Conservation (phyloP, 768 basidiomycete genomes). For the Tricholomella constricta region DNA sequence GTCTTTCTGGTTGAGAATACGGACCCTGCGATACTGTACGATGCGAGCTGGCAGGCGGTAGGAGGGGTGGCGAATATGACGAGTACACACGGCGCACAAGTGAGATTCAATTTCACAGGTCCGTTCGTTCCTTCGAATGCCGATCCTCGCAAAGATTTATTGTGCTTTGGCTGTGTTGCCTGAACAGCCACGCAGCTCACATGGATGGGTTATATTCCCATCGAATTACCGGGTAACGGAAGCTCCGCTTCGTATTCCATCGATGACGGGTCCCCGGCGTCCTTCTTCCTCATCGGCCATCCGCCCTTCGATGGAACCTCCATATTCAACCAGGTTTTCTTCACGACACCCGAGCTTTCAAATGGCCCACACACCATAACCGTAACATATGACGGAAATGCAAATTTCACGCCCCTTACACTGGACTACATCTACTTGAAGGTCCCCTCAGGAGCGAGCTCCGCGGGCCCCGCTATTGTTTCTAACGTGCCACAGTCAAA, state of each 20-base stretch:
- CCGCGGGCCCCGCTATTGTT: neutral
- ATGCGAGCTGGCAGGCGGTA: neutral
- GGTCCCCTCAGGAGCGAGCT: neutral
- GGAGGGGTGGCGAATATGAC: neutral
- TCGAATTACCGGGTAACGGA: neutral
- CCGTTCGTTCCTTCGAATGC: neutral
- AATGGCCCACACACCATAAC: slow-evolving; percentile 4
- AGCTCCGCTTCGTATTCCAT: slow-evolving; percentile 5
- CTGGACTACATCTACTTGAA: slow-evolving; percentile 5
- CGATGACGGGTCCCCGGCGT: slow-evolving; percentile 1
- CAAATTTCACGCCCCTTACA: slow-evolving; percentile 5
- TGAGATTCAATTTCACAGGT: slow-evolving; percentile 6
- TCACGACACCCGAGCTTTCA: slow-evolving; percentile 8
- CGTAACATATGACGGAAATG: slow-evolving; percentile 9
- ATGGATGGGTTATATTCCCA: slow-evolving; percentile 10
- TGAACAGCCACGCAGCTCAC: slow-evolving; percentile 2
- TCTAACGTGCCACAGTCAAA: neutral
- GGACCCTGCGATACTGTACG: neutral
- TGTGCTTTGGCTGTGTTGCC: too few relatives aligned
- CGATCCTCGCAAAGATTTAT: too few relatives aligned
- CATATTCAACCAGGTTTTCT: slow-evolving; percentile 6
- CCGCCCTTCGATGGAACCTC: neutral
- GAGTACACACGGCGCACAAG: neutral
- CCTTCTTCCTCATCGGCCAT: slow-evolving; percentile 4
- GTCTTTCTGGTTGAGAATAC: slow-evolving; percentile 1